Conservation (phyloP, 306 rosid species). For the Biancaea sappan region DNA sequence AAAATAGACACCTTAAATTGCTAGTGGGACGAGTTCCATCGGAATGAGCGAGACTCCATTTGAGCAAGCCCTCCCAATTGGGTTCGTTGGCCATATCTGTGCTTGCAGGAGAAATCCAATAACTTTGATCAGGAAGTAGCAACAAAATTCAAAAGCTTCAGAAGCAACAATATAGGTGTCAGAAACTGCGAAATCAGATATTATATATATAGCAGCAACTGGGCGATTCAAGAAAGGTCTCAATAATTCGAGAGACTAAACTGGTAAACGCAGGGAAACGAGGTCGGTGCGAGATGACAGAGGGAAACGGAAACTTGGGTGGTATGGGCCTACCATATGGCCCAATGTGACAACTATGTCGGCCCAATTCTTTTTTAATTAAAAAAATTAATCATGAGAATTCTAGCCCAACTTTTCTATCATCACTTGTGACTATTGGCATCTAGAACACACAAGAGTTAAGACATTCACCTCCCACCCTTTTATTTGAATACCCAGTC, state of each 20-base stretch:
- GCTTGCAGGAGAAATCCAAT: not conserved
- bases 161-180: not conserved
- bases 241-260: not conserved
- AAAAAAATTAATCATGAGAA: too few relatives aligned
- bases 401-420: too few relatives aligned
- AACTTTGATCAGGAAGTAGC: not conserved
- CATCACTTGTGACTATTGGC: too few relatives aligned
- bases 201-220: not conserved
- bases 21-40: constrained; percentile 61
- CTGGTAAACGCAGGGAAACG: not conserved
- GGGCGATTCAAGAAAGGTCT: constrained; percentile 23
- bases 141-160: not conserved
- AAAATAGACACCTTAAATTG: constrained; percentile 44
- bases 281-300: not conserved
- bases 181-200: too few relatives aligned
- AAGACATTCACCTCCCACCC: too few relatives aligned
- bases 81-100: constrained; percentile 58
- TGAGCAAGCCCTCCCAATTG: constrained; percentile 75
- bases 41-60: constrained; percentile 71
- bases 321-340: not conserved
- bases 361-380: not conserved
- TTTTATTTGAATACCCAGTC: too few relatives aligned
- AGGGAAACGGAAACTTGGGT: not conserved
- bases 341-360: not conserved
- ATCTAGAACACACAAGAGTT: too few relatives aligned